Evolutionary conservation across 805 yeast genomes (phyloP).

Genomic region (Lachancea thermotolerans): DNA sequence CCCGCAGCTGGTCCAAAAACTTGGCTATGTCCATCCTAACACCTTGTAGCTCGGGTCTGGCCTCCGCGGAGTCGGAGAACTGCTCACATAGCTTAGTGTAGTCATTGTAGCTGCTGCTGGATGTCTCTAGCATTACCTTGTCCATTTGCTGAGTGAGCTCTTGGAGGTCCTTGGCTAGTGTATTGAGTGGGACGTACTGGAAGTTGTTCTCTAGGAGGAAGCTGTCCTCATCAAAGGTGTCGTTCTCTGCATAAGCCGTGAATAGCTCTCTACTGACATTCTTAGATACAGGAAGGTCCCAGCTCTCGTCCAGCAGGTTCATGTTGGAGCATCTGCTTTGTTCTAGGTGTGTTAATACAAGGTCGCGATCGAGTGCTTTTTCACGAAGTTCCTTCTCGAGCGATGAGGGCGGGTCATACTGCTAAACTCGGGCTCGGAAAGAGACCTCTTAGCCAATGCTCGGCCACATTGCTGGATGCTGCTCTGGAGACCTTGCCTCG

Average conservation of each 20-base stretch:
- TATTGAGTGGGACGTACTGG: constrained; percentile 28
- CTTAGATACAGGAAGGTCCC: constrained; percentile 24
- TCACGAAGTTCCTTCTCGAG: neutral
- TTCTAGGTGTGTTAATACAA: no score
- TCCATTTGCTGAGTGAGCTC: constrained; percentile 21
- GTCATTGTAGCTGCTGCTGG: constrained; percentile 22
- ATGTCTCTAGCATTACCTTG: constrained; percentile 21
- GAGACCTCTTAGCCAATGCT: no score
- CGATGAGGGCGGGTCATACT: no score
- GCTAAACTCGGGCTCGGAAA: no score
- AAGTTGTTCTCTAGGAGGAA: constrained; percentile 28
- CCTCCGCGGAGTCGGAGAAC: constrained; percentile 18
- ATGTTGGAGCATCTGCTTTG: constrained; percentile 7
- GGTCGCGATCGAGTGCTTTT: neutral
- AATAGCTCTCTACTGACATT: constrained; percentile 26
- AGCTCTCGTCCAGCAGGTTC: constrained; percentile 22
- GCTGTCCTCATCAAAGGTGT: constrained; percentile 21
- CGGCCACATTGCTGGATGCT: no score
- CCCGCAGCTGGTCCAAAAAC: constrained; percentile 18
- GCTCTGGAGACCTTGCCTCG: no score
- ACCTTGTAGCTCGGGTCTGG: constrained; percentile 18
- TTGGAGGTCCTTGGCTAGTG: constrained; percentile 22
- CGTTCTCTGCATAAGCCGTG: constrained; percentile 16
- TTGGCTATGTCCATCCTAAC: constrained; percentile 19
- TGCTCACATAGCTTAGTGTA: constrained; percentile 23